Base-by-base conservation (phyloP, 441 rosid species). In the Arabidopsis hybrid region DNA sequence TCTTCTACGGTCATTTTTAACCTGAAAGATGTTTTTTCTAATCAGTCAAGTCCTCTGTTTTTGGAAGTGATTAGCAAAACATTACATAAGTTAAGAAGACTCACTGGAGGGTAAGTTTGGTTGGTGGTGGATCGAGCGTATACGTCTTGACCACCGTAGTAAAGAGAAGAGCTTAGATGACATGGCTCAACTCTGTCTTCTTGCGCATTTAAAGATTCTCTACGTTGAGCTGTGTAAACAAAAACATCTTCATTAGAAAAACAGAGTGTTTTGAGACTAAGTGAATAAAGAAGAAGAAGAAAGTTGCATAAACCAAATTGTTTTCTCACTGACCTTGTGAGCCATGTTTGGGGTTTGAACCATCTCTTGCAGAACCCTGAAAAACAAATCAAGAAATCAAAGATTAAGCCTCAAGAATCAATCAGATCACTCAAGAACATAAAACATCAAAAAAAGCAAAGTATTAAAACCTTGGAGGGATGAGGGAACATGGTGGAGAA, bases 131-230 rank as follows among this genome's bases (percentile, higher is more conserved):
- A 56, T 61, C 66, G 82, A 74, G 91, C 81, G 74, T 88, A 91
- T 46, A 86, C 83, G 68, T 94, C 96, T 84, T 85, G 98, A 12
- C 96, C 96, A 65, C 98, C 97, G 35, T 91, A 90, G 87, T 91
- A 91, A 67, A 94, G 86, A 42, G 97, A 90, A 72, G 98, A 94
- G 79, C 97, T 91, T 72, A 94, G 83, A 80, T 90, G 90, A 76
- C 97, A 94, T 39, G 97, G 77, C 13, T 77, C 80, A 52, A 46
- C 69, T 52, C 69, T 66, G 52, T 72, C 69, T 42, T 42, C 76
- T 42, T 65, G 76, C 4, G 1, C n/a, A 51, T 36, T 80, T 18
- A 72, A 83, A 57, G 68, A 78, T 72, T 82, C 90, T 14, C 78
- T 59, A 74, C 56, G 64, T 38, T 46, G 73, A 67, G 78, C 93